These are phyloP conservation scores for Pholiota conissans DNA, from an alignment of 768 basidiomycete genomes.

Conservation along the genomic window DNA sequence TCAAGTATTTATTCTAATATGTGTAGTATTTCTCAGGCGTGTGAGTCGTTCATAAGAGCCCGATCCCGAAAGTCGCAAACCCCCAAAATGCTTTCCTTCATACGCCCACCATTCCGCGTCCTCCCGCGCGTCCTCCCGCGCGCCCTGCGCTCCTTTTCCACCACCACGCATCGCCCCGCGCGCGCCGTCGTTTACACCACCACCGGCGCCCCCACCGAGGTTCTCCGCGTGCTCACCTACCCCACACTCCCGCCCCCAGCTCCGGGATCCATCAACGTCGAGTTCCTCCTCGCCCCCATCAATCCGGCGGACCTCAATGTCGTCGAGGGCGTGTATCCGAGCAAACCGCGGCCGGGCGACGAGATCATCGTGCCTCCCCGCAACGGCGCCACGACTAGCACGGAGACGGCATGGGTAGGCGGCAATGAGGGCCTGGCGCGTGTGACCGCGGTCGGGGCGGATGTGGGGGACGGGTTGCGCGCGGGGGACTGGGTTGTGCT, in stretches of 20 bases:
- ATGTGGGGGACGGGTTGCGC: constrained; percentile 42
- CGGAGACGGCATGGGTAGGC: constrained; percentile 49
- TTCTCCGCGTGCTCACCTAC: constrained; percentile 54
- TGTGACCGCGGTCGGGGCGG: constrained; percentile 60
- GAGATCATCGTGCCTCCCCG: constrained; percentile 35
- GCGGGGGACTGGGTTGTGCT: constrained; percentile 77
- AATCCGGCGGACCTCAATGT: constrained; percentile 85
- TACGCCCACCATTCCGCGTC: constrained; percentile 14
- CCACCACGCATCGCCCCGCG: constrained; percentile 33
- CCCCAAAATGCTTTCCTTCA: constrained; percentile 18
- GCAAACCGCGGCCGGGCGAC: constrained; percentile 46
- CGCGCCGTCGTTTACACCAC: constrained; percentile 67
- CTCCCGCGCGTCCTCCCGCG: constrained; percentile 1
- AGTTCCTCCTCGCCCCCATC: constrained; percentile 69
- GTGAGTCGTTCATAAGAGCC: not conserved
- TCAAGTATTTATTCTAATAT: not conserved
- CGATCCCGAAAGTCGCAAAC: not conserved
- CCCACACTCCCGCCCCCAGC: constrained; percentile 47
- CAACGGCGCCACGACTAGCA: constrained; percentile 6
- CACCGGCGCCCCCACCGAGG: constrained; percentile 62
- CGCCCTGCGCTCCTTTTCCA: constrained; percentile 25
- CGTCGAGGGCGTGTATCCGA: constrained; percentile 81
- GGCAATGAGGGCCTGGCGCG: constrained; percentile 80
- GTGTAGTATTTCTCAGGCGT: not conserved
- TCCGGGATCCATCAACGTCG: constrained; percentile 61